phyloP scores from a whole-genome alignment of 202 grass and related monocot genomes.

The Elaeis oleifera region DNA sequence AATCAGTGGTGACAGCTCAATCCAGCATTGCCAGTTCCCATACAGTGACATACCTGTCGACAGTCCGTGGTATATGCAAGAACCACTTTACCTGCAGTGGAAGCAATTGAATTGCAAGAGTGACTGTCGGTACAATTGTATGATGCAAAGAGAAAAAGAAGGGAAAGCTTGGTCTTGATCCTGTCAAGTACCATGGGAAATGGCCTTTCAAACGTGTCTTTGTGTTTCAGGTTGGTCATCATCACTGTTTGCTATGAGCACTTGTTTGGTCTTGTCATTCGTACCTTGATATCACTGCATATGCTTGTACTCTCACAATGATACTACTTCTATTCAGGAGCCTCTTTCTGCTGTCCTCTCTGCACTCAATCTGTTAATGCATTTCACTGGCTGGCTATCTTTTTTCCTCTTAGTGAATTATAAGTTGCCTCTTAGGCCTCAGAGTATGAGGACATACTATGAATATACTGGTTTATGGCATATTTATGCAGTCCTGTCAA shows the following conservation, averaged over 20 bases:
- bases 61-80: constrained; percentile 57
- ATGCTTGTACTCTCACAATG: constrained; percentile 1
- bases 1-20: constrained; percentile 29
- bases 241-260: too few relatives aligned
- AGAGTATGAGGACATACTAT: constrained; percentile 57
- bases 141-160: constrained; percentile 72
- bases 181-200: constrained; percentile 92
- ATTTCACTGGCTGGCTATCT: constrained; percentile 71
- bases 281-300: too few relatives aligned
- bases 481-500: constrained; percentile 78
- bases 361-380: constrained; percentile 57
- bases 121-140: constrained; percentile 77
- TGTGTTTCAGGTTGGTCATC: constrained; percentile 51
- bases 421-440: constrained; percentile 66
- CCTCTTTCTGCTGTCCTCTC: constrained; percentile 71
- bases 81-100: constrained; percentile 60
- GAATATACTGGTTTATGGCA: constrained; percentile 88
- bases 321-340: constrained; percentile 36
- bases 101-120: constrained; percentile 59
- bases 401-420: constrained; percentile 59
- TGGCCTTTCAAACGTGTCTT: constrained; percentile 74
- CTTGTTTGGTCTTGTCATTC: too few relatives aligned
- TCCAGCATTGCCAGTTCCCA: constrained; percentile 39
- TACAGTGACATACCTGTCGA: constrained; percentile 29
- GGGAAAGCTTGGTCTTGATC: constrained; percentile 39